Base-by-base conservation (phyloP, 228 moss, liverwort and hornwort genomes). In the Sphagnum fallax region DNA sequence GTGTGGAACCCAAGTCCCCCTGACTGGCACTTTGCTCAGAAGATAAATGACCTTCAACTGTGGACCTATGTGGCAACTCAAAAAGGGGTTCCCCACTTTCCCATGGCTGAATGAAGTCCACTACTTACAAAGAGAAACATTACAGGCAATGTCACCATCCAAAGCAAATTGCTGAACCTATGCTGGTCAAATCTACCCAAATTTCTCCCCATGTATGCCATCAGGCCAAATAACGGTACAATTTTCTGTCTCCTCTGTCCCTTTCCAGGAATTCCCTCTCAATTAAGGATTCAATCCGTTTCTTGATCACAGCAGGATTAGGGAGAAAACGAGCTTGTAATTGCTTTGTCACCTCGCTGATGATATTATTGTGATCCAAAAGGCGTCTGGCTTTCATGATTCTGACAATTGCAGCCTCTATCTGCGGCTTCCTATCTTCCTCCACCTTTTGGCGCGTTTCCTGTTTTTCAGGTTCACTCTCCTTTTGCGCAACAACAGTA, bases 221-320 rank as follows among this genome's bases (percentile, higher is more conserved):
- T 91, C 83, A 92, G 64, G 92, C 94, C 69, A 88, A 84, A 72
- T 92, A 92, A 55, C 92, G 86, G 66, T 95, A 95, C 65, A 95
- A 72, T 83, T 95, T 95, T 80, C 91, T 76, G 80, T 94, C 94
- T 51, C 69, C 70, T 52, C 85, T 86, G 79, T 95, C 90, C 79
- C 92, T 92, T 83, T 95, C 94, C 79, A 95, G 82, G 73, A 95
- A 95, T 65, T 95, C 94, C 66, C 92, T 90, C 81, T 95, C 94
- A 81, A 95, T 95, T 65, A 95, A 77, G 4, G 92, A 92, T 75
- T 95, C 92, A 76, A 92, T 95, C 8, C 92, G 88, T 75, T 95
- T 95, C 83, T 92, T 95, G 78, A 95, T 95, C 76, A 95, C 88
- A 62, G 90, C 92, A 74, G 92, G 94, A 71, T 95, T 95, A 16